Percentiles rank a stretch among this genome's conserved stretches.
These are phyloP conservation scores for Lolium rigidum DNA, from an alignment of 176 grass and related monocot genomes.

Conservation along the genomic window DNA sequence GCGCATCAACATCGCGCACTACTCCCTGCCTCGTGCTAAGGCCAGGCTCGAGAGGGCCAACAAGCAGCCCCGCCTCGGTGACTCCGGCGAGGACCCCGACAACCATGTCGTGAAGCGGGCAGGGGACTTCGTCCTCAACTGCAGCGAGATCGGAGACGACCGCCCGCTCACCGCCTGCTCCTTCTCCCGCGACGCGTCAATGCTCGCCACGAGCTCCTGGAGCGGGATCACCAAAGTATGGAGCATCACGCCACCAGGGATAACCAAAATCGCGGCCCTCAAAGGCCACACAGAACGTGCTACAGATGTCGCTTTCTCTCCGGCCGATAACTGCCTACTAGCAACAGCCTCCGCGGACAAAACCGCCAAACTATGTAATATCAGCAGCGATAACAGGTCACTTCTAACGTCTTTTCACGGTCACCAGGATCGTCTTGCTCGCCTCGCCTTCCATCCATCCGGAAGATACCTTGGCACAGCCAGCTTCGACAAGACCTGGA, in stretches of 20 bases:
- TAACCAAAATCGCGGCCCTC: slow-evolving; percentile 65
- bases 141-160: slow-evolving; percentile 88
- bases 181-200: slow-evolving; percentile 67
- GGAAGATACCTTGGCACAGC: slow-evolving; percentile 85
- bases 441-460: slow-evolving; percentile 89
- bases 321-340: slow-evolving; percentile 52
- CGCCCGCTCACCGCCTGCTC: slow-evolving; percentile 79
- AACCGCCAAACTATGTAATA: slow-evolving; percentile 78
- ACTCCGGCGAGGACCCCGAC: slow-evolving; percentile 67
- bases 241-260: slow-evolving; percentile 80
- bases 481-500: slow-evolving; percentile 93
- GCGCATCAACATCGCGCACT: slow-evolving; percentile 59
- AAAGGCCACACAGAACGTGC: slow-evolving; percentile 79
- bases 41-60: slow-evolving; percentile 66
- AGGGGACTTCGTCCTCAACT: slow-evolving; percentile 67
- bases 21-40: slow-evolving; percentile 68
- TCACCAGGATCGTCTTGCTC: slow-evolving; percentile 85
- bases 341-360: slow-evolving; percentile 83
- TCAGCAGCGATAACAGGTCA: slow-evolving; percentile 33
- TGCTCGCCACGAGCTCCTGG: slow-evolving; percentile 87
- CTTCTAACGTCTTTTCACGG: slow-evolving; percentile 73
- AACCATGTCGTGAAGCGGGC: slow-evolving; percentile 61
- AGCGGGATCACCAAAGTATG: slow-evolving; percentile 77
- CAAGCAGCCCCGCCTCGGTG: slow-evolving; percentile 54
- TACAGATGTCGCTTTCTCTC: slow-evolving; percentile 89